phyloP scores from a whole-genome alignment of 2,329 filamentous ascomycete species.

The Esteya vermicola region DNA sequence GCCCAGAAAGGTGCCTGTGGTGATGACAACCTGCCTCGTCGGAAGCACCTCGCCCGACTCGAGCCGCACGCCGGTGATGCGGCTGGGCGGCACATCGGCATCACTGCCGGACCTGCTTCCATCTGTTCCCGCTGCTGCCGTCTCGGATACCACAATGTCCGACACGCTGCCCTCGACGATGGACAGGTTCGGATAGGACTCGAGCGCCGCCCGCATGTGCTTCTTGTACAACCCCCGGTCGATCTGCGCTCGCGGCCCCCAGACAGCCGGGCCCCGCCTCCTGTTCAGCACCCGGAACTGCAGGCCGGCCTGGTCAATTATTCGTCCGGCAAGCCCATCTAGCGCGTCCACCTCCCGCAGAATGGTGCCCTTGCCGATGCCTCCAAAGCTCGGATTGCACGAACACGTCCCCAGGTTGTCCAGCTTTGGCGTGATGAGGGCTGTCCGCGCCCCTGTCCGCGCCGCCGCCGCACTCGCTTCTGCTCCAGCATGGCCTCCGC shows the following conservation, averaged over 20 bases:
- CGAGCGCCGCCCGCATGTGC: slow-evolving; percentile 80
- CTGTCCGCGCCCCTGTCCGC: slow-evolving; percentile 75
- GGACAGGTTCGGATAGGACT: slow-evolving; percentile 61
- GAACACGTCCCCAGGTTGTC: slow-evolving; percentile 90
- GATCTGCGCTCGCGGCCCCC: slow-evolving; percentile 94
- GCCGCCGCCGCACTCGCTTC: slow-evolving; percentile 89
- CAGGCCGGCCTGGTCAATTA: slow-evolving; percentile 89
- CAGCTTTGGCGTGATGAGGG: slow-evolving; percentile 73
- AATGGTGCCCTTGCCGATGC: slow-evolving; percentile 97
- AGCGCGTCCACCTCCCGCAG: slow-evolving; percentile 89
- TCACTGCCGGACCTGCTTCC: slow-evolving; percentile 16
- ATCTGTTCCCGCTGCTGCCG: slow-evolving; percentile 14
- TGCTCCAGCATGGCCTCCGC: slow-evolving; percentile 87
- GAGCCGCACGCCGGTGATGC: slow-evolving; percentile 71
- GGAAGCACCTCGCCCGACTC: slow-evolving; percentile 77
- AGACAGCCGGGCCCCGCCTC: slow-evolving; percentile 86
- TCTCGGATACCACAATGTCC: slow-evolving; percentile 66
- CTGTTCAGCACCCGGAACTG: slow-evolving; percentile 84
- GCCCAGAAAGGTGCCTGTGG: slow-evolving; percentile 87
- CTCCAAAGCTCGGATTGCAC: slow-evolving; percentile 92
- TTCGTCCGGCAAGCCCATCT: slow-evolving; percentile 74
- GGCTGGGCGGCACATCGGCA: slow-evolving; percentile 26
- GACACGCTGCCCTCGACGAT: slow-evolving; percentile 80
- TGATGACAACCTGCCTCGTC: slow-evolving; percentile 76
- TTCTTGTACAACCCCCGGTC: slow-evolving; percentile 79